Base-by-base conservation (phyloP, 2,329 filamentous ascomycete genomes). In the Aphanocladium album region DNA sequence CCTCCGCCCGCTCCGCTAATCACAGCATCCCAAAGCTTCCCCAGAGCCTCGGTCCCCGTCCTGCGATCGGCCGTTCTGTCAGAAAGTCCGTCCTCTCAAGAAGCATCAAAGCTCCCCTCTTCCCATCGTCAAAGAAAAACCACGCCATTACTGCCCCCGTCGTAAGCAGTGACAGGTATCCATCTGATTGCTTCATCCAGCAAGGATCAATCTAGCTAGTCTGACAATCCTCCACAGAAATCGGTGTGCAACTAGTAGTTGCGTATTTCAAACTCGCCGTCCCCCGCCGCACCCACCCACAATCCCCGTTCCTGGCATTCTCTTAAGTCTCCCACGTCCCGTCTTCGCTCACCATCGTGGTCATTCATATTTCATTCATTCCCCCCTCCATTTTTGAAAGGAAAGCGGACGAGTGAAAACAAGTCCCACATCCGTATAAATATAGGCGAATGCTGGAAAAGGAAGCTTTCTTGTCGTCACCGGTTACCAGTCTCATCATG, bases 401-500 rank as follows among this genome's bases (percentile, higher is more conserved):
- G 14, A n/a, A 19, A 46, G 25, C 30, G n/a, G 33, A 49, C 25
- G 25, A 27, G 46, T 21, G n/a, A 43, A 43, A 43, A 52, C n/a
- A 23, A 50, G 25, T 33, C 57, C 33, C 37, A 50, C 14, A 25
- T 43, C 50, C 27, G n/a, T n/a, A 51, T 30, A 25, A 53, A 51
- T 51, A 33, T 14, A 51, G 39, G 14, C 59, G 46, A 56, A 61
- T 61, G 59, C 59, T 61, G 16, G 59, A 61, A 57, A 61, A 35
- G 19, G 59, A 61, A 19, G 55, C 59, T 5, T 53, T 58, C 7
- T 30, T 62, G 6, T 54, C 56, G 11, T 51, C 49, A 25, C 57
- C 37, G n/a, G 21, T 56, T 39, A 60, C 53, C 47, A 61, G 41
- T 60, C 27, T 56, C 64, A 68, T 57, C 55, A 80, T 80, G 78